Conservation (phyloP, 2,329 filamentous ascomycete genomes). For the Pyrenochaeta sp. region DNA sequence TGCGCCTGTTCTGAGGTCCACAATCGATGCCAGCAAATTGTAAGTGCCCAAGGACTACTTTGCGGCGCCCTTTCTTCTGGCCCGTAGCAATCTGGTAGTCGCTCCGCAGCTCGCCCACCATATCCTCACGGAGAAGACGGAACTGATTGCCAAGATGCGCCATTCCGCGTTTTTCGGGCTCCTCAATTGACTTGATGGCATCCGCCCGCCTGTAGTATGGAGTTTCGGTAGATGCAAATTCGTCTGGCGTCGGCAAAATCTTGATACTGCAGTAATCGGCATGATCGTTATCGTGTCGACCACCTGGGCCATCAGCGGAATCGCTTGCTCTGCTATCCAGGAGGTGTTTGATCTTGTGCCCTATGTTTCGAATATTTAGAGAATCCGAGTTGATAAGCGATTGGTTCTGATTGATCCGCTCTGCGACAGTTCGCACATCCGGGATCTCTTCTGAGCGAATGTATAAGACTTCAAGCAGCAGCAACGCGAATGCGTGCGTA, state of each 20-base stretch:
- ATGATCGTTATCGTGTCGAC: constrained; percentile 78
- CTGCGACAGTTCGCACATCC: constrained; percentile 35
- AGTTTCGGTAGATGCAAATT: constrained; percentile 63
- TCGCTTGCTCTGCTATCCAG: constrained; percentile 61
- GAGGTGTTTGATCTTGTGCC: constrained; percentile 59
- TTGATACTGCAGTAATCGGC: constrained; percentile 67
- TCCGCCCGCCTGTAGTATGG: constrained; percentile 64
- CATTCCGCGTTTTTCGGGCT: constrained; percentile 50
- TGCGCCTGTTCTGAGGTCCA: constrained; percentile 40
- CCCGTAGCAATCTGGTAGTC: constrained; percentile 64
- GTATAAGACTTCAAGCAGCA: constrained; percentile 59
- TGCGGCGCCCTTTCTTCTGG: constrained; percentile 57
- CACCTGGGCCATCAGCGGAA: constrained; percentile 59
- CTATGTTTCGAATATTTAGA: constrained; percentile 65
- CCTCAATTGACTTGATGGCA: constrained; percentile 56
- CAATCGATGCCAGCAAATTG: constrained; percentile 51
- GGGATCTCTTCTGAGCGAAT: constrained; percentile 39
- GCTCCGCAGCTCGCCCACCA: constrained; percentile 71
- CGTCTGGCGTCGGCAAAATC: constrained; percentile 72
- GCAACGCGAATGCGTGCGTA: constrained; percentile 48
- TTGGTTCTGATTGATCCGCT: constrained; percentile 24
- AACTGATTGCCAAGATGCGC: constrained; percentile 76
- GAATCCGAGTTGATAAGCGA: constrained; percentile 46
- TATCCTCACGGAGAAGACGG: constrained; percentile 74
- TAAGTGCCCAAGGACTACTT: constrained; percentile 54